Evolutionary conservation across 768 basidiomycete genomes (phyloP), one percentile per base, ranked within the genome.

Genomic region (Guyanaporus albipodus): DNA sequence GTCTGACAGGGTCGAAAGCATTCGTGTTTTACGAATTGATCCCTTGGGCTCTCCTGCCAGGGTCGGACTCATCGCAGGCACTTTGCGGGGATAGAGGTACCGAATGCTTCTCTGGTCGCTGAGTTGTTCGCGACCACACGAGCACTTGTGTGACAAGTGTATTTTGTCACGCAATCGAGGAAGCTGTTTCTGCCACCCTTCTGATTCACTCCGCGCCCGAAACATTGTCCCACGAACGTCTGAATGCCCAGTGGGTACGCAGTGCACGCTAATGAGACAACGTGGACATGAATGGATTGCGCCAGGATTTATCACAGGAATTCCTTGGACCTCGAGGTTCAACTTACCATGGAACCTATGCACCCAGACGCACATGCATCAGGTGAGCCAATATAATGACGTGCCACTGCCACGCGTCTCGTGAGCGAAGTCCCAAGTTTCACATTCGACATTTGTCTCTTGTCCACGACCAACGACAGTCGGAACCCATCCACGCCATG

Each of bases 401-500:
- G 27, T 33, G 29, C 29, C 22, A 44, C 32, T 17, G 28, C 33
- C 59, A 57, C 42, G 48, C 43, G 14, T 10, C 22, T 9, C 24
- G 27, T 28, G 49, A 22, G 37, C n/a, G 29, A 19, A n/a, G 29
- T 40, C 24, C 12, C 12, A 21, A 21, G 1, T 27, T 24, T 27
- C 38, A 32, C 35, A 15, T 31, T 37, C 35, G 38, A 24, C 44
- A 14, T n/a, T 28, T 18, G n/a, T 32, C 42, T 19, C 44, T 42
- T 38, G 21, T 5, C 57, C 35, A 38, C 44, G 23, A 28, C 41
- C 38, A 38, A 40, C 62, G 18, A 41, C 19, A n/a, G 49, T 49
- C n/a, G n/a, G n/a, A n/a, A 45, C 43, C 38, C 21, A 24, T 41
- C 22, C 18, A 53, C n/a, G n/a, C 40, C 36, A 63, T 64, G 62